A percentile compares a stretch with the other conserved stretches of the same genome.
These are phyloP conservation scores for Waltergamsia citrina DNA, from an alignment of 2,329 filamentous ascomycete species.

Conservation along the genomic window DNA sequence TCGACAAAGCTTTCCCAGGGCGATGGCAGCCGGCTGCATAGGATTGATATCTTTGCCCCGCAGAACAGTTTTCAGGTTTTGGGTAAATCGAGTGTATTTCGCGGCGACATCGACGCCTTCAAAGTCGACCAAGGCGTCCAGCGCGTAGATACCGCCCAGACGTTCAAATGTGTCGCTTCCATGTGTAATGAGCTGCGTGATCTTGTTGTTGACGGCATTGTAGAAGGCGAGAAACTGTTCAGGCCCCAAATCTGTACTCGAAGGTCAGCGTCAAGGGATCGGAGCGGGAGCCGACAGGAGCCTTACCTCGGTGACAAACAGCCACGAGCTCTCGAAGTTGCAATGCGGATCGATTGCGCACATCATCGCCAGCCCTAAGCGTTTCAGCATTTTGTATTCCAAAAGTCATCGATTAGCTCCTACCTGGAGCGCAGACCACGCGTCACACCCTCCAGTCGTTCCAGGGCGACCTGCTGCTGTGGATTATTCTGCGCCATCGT, in stretches of 20 bases:
- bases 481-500: slow-evolving; percentile 23
- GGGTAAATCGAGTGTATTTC: slow-evolving; percentile 91
- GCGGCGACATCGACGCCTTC: slow-evolving; percentile 88
- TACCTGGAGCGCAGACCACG: slow-evolving; percentile 49
- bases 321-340: slow-evolving; percentile 46
- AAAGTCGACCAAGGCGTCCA: slow-evolving; percentile 91
- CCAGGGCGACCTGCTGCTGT: slow-evolving; percentile 43
- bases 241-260: slow-evolving; percentile 58
- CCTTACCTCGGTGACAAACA: slow-evolving; percentile 45
- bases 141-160: slow-evolving; percentile 82
- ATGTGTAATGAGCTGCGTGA: slow-evolving; percentile 64
- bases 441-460: slow-evolving; percentile 43
- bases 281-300: background rate
- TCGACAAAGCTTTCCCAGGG: slow-evolving; percentile 80
- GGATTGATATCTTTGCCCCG: slow-evolving; percentile 85
- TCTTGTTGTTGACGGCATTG: slow-evolving; percentile 45
- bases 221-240: slow-evolving; percentile 64
- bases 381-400: slow-evolving; percentile 10
- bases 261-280: too few relatives aligned
- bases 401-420: too few relatives aligned
- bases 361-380: slow-evolving; percentile 32
- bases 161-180: slow-evolving; percentile 81
- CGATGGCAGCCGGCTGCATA: slow-evolving; percentile 82
- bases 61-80: slow-evolving; percentile 78
- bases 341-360: slow-evolving; percentile 40